These are phyloP conservation scores for Yamadazyma buinensis DNA, from an alignment of 1,139 yeast genomes.

Conservation along the genomic window DNA sequence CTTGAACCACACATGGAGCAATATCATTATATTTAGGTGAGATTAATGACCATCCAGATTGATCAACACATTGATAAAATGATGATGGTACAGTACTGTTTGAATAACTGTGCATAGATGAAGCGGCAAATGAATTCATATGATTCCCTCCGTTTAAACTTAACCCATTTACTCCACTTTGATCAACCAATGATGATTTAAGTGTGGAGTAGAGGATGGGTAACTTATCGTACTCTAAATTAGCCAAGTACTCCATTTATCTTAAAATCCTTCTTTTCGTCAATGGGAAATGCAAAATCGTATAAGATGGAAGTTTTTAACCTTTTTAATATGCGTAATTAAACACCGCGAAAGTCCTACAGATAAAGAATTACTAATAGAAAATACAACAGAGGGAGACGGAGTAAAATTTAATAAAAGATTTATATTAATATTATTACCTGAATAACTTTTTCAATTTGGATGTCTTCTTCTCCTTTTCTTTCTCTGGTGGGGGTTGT, in stretches of 20 bases:
- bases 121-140: no score
- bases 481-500: constrained; percentile 7
- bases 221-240: constrained; percentile 12
- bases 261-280: no score
- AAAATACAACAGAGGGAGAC: no score
- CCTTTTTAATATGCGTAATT: no score
- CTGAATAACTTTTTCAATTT: constrained; percentile 32
- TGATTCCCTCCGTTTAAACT: no score
- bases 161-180: no score
- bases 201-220: constrained; percentile 10
- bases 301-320: no score
- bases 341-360: no score
- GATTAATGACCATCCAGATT: constrained; percentile 77
- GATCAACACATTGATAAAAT: constrained; percentile 11
- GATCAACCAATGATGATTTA: background rate
- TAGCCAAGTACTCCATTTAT: constrained; percentile 12
- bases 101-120: no score
- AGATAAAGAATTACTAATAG: no score
- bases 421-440: background rate
- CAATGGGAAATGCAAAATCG: no score
- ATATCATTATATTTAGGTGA: constrained; percentile 58
- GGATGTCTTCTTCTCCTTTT: constrained; percentile 32
- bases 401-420: no score
- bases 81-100: constrained; percentile 1
- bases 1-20: constrained; percentile 82